Base-by-base conservation (phyloP, 2,329 filamentous ascomycete genomes). In the Blastomyces gilchristii region DNA sequence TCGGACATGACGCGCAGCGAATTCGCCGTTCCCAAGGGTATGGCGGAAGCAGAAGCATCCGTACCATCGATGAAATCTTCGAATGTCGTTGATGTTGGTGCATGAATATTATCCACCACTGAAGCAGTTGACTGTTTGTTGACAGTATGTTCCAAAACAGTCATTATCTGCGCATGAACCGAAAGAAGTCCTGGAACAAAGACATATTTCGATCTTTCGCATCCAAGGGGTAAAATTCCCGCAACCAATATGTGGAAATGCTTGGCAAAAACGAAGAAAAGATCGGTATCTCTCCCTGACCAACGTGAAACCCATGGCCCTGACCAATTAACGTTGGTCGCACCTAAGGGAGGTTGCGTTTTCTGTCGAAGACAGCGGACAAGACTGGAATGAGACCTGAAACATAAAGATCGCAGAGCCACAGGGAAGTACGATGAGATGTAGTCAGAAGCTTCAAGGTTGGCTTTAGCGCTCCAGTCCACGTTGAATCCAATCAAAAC, bases 181-280 rank as follows among this genome's bases (percentile, higher is more conserved):
- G 92, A 81, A 25, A 93, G 82, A 70, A 95, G 85, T 0, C 87
- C 91, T 5, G 92, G 92, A 0, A 88, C 85, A 58, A 88, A 82
- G 63, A 86, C 77, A 63, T 82, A 81, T 66, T 85, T 82, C n/a
- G 76, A 74, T 62, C 80, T 78, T 58, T 81, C 79, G 8, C 82
- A 76, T 41, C 81, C 79, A 7, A 71, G 69, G 0, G 87, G 86
- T 68, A 89, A 79, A 67, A 89, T 88, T 64, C 94, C 89, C 50
- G 89, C 85, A 3, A 87, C 82, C 2, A 97, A 80, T 25, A 93
- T 82, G 73, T 93, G 89, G 69, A 89, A 95, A 72, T 94, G 87
- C 75, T 96, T 96, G 77, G 87, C 85, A 71, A 97, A 97, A 54
- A 95, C 88, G 76, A 93, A 96, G 72, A 96, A 90, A 43, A 97